Evolutionary conservation across 2,329 filamentous ascomycete species (phyloP).

Genomic region (Xylaria sp.): DNA sequence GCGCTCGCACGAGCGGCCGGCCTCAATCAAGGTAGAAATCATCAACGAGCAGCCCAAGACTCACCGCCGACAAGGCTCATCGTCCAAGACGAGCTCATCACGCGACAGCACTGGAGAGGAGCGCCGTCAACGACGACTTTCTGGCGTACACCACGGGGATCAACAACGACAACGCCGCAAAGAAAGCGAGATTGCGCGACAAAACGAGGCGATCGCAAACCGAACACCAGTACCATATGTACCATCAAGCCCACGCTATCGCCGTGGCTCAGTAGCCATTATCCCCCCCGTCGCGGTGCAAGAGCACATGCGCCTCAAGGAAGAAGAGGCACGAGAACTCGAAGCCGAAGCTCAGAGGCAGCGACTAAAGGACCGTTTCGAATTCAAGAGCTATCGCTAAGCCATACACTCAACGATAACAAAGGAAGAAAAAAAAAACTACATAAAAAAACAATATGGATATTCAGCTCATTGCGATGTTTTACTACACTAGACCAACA

Average conservation of each 20-base stretch:
- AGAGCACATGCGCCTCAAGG: slow-evolving; percentile 35
- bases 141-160: slow-evolving; percentile 45
- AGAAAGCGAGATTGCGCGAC: slow-evolving; percentile 53
- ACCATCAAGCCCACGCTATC: slow-evolving; percentile 46
- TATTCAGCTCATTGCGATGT: slow-evolving; percentile 15
- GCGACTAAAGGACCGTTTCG: slow-evolving; percentile 56
- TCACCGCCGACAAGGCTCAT: slow-evolving; percentile 53
- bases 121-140: slow-evolving; percentile 46
- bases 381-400: slow-evolving; percentile 22
- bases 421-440: slow-evolving; percentile 14
- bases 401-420: slow-evolving; percentile 1
- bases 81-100: slow-evolving; percentile 46
- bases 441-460: slow-evolving; percentile 2
- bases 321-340: slow-evolving; percentile 43
- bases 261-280: slow-evolving; percentile 51
- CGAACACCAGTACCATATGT: slow-evolving; percentile 49
- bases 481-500: slow-evolving; percentile 30
- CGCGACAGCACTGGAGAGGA: slow-evolving; percentile 43
- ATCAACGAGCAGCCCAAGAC: slow-evolving; percentile 49
- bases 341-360: slow-evolving; percentile 55
- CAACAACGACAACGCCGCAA: slow-evolving; percentile 47
- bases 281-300: slow-evolving; percentile 37
- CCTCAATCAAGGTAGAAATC: slow-evolving; percentile 54
- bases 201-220: slow-evolving; percentile 57
- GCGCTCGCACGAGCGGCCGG: slow-evolving; percentile 40